Percentiles rank a stretch among this genome's conserved stretches.
Evolutionary conservation across 1,284 basidiomycete species (phyloP).

Genomic region (Trichosporon asahii): DNA sequence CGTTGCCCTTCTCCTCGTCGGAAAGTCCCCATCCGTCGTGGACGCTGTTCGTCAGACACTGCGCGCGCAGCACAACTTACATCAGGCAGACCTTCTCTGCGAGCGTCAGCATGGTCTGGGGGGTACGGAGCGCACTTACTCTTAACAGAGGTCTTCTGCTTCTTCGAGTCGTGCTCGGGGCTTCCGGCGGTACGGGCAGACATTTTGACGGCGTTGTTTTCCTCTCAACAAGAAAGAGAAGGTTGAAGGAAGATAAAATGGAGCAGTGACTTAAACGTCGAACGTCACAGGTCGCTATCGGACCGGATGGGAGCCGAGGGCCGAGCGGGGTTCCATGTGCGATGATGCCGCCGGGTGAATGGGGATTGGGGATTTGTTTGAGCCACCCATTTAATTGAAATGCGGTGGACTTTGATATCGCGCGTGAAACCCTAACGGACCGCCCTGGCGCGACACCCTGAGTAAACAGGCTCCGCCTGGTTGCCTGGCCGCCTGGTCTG

Average conservation of each 20-base stretch:
- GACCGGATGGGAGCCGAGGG: background rate
- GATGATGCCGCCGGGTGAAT: background rate
- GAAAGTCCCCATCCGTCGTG: constrained; percentile 90
- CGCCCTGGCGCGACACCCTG: background rate
- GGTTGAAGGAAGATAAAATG: background rate
- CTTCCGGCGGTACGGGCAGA: constrained; percentile 21
- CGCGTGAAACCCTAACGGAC: background rate
- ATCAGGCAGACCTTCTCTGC: constrained; percentile 84
- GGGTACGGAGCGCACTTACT: constrained; percentile 10
- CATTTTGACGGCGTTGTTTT: constrained; percentile 16
- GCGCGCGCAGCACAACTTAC: constrained; percentile 53
- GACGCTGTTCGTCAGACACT: constrained; percentile 58
- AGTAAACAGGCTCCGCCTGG: background rate
- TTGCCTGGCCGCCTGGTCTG: background rate
- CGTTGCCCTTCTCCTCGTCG: constrained; percentile 72
- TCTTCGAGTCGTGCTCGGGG: constrained; percentile 28
- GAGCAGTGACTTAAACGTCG: background rate
- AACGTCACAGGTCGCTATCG: background rate
- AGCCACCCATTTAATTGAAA: background rate
- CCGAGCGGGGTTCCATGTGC: constrained; percentile 9
- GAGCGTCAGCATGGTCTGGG: constrained; percentile 13
- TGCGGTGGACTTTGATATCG: background rate
- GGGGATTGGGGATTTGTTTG: background rate
- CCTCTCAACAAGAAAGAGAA: background rate
- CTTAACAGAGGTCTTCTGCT: constrained; percentile 25